These are phyloP conservation scores for Hamigera avellanea DNA, from an alignment of 495 filamentous ascomycete species.

Conservation along the genomic window DNA sequence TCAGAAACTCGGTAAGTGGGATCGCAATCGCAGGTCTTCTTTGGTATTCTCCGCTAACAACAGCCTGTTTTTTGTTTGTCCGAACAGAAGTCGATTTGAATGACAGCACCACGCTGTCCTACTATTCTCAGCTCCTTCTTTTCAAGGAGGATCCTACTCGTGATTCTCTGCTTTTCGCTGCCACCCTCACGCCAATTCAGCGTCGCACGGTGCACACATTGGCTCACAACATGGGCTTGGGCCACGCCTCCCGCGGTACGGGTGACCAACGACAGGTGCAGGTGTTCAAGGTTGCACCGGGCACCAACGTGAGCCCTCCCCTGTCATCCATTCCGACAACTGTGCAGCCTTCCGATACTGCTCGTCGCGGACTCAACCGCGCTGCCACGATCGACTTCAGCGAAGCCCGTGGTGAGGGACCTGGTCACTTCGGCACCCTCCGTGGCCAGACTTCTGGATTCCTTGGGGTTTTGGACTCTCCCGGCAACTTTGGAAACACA, in stretches of 20 bases:
- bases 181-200: slow-evolving; percentile 66
- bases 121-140: slow-evolving; percentile 77
- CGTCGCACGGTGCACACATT: slow-evolving; percentile 86
- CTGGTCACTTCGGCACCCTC: slow-evolving; percentile 58
- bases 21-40: neutral
- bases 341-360: slow-evolving; percentile 58
- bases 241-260: slow-evolving; percentile 77
- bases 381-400: slow-evolving; percentile 98
- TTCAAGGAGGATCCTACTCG: slow-evolving; percentile 71
- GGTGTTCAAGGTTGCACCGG: slow-evolving; percentile 59
- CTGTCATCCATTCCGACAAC: slow-evolving; percentile 42
- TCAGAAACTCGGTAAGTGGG: slow-evolving; percentile 46
- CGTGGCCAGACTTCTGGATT: slow-evolving; percentile 66
- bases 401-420: slow-evolving; percentile 64
- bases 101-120: slow-evolving; percentile 73
- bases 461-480: slow-evolving; percentile 75
- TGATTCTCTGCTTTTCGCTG: slow-evolving; percentile 74
- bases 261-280: slow-evolving; percentile 80
- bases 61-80: neutral
- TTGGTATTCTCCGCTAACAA: no score
- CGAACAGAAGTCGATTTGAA: slow-evolving; percentile 72
- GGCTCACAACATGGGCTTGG: slow-evolving; percentile 87
- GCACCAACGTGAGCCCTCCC: slow-evolving; percentile 55
- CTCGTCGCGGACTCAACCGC: slow-evolving; percentile 73
- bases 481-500: slow-evolving; percentile 50